Percentiles rank a stretch among this genome's conserved stretches.
Conservation (phyloP, 2,329 filamentous ascomycete species). For the Pseudocercospora cruenta region DNA sequence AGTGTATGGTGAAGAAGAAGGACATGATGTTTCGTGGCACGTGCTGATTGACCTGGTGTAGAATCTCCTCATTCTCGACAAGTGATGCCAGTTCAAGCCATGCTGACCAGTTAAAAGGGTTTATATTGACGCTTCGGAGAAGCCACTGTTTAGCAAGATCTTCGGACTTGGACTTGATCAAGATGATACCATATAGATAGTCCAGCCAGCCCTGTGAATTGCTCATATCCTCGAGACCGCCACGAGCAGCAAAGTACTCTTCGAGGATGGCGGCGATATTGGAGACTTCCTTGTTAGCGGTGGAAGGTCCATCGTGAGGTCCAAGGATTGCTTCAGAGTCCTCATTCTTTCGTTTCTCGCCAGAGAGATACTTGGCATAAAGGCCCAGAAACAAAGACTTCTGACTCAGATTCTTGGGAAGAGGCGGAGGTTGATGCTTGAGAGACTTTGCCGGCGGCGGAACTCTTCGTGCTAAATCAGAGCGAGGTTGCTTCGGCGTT, state of each 20-base stretch:
- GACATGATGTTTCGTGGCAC: conserved; percentile 90
- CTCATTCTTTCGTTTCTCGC: conserved; percentile 95
- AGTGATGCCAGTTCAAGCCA: conserved; percentile 91
- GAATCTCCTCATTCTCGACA: conserved; percentile 77
- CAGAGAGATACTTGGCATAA: conserved; percentile 89
- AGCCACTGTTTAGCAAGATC: conserved; percentile 82
- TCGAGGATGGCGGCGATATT: conserved; percentile 75
- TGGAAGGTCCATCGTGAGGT: conserved; percentile 82
- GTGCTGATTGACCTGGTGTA: conserved; percentile 58
- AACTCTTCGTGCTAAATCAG: neutral
- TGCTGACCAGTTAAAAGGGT: conserved; percentile 95
- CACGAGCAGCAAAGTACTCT: conserved; percentile 74
- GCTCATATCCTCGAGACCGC: conserved; percentile 36
- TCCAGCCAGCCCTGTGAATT: conserved; percentile 85
- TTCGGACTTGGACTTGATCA: conserved; percentile 90
- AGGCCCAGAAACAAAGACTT: conserved; percentile 89
- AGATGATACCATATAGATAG: conserved; percentile 86
- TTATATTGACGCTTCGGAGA: conserved; percentile 83
- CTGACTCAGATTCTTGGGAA: conserved; percentile 67
- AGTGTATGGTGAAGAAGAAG: conserved; percentile 90
- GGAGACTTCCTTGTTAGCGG: conserved; percentile 81
- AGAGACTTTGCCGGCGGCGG: conserved; percentile 43
- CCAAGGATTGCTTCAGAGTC: conserved; percentile 97
- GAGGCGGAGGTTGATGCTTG: conserved; percentile 25
- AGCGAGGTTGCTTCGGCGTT: conserved; percentile 15